phyloP scores from a whole-genome alignment of 805 yeast species.

The Saccharomycopsis lassenensis region DNA sequence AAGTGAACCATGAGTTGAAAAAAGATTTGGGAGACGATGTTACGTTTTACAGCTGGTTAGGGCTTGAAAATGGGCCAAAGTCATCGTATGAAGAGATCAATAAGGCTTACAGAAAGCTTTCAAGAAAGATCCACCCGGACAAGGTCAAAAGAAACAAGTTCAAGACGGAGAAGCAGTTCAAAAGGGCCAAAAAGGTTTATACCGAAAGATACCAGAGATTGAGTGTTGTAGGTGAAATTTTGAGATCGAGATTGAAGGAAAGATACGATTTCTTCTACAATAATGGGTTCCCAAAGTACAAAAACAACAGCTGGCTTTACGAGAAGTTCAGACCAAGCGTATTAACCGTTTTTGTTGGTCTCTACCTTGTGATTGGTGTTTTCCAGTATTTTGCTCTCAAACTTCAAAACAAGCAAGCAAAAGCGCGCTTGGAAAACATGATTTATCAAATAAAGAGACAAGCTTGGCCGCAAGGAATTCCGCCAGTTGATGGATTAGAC shows the following conservation, averaged over 20 bases:
- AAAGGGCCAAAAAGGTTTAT: slow-evolving; percentile 33
- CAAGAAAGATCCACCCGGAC: slow-evolving; percentile 80
- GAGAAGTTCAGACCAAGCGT: slow-evolving; percentile 61
- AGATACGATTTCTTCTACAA: slow-evolving; percentile 77
- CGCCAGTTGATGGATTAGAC: slow-evolving; percentile 36
- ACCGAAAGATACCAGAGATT: slow-evolving; percentile 69
- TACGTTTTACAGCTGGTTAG: slow-evolving; percentile 61
- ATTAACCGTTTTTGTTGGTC: slow-evolving; percentile 36
- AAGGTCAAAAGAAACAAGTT: slow-evolving; percentile 39
- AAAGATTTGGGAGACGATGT: slow-evolving; percentile 50
- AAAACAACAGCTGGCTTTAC: slow-evolving; percentile 55
- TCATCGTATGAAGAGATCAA: slow-evolving; percentile 43
- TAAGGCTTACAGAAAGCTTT: slow-evolving; percentile 58
- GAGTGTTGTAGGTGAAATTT: slow-evolving; percentile 62
- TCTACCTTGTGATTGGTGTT: slow-evolving; percentile 39
- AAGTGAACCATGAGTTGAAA: slow-evolving; percentile 51
- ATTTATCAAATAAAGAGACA: slow-evolving; percentile 39
- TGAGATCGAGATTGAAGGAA: slow-evolving; percentile 49
- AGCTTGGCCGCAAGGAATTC: slow-evolving; percentile 45
- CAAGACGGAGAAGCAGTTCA: slow-evolving; percentile 20
- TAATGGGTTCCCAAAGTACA: slow-evolving; percentile 80
- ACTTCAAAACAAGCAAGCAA: slow-evolving; percentile 46
- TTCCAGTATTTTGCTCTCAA: slow-evolving; percentile 50
- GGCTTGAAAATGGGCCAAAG: slow-evolving; percentile 29
- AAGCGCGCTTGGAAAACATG: slow-evolving; percentile 41